A percentile compares a stretch with the other conserved stretches of the same genome.
Conservation (phyloP, 345 rosid genomes). For the Citrus inodora region DNA sequence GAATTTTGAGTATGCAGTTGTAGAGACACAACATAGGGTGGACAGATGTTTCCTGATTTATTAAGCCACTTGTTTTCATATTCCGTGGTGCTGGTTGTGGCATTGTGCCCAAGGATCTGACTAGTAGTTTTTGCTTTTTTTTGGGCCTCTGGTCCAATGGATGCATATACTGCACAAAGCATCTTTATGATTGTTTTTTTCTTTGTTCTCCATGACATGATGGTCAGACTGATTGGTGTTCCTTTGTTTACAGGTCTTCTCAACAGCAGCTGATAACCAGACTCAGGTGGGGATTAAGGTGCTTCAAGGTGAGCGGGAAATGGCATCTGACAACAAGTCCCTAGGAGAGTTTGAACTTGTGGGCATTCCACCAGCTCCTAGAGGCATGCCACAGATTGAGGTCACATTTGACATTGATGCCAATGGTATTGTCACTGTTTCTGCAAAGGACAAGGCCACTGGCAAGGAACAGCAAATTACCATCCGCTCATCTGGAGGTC, state of each 20-base stretch:
- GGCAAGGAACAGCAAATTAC: slow-evolving; percentile 82
- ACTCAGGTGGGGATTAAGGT: slow-evolving; percentile 84
- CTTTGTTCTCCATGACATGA: neutral
- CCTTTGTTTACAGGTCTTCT: slow-evolving; percentile 54
- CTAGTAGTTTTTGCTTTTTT: neutral
- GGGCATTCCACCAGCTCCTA: slow-evolving; percentile 86
- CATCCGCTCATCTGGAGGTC: slow-evolving; percentile 85
- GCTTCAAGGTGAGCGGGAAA: slow-evolving; percentile 91
- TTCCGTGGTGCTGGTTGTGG: too few species aligned
- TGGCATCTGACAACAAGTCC: slow-evolving; percentile 80
- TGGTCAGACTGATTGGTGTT: neutral
- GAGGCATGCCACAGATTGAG: slow-evolving; percentile 86
- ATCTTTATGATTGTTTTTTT: neutral
- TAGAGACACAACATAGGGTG: neutral
- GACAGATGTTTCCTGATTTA: neutral
- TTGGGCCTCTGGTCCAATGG: neutral
- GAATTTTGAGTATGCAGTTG: neutral
- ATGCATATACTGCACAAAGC: neutral
- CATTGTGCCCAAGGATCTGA: neutral
- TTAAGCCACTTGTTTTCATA: neutral
- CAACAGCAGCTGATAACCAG: slow-evolving; percentile 91
- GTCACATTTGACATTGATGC: slow-evolving; percentile 94
- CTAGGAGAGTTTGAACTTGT: slow-evolving; percentile 81
- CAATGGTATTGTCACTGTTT: slow-evolving; percentile 84
- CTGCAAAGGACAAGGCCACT: slow-evolving; percentile 86